Conservation (phyloP, 305 asterid genomes). For the Fraxinus angustifolia region DNA sequence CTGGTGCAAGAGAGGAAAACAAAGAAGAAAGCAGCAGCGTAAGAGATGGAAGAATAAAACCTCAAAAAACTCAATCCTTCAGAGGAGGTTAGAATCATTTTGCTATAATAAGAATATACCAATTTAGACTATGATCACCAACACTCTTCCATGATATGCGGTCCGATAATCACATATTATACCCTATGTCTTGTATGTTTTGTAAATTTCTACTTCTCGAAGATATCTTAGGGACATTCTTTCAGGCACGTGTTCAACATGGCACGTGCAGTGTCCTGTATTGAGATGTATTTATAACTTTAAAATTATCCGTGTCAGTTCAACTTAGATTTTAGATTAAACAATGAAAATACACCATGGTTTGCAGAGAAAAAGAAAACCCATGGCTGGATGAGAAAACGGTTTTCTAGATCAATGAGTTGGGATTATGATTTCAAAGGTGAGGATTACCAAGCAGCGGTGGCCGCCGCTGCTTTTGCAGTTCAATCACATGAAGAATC, state of each 20-base stretch:
- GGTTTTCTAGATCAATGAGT: slow-evolving; percentile 58
- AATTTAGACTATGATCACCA: neutral
- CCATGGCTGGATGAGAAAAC: slow-evolving; percentile 59
- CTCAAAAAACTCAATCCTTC: slow-evolving; percentile 44
- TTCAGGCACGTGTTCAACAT: neutral
- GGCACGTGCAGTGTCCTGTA: neutral
- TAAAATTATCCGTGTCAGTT: neutral
- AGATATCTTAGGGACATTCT: neutral
- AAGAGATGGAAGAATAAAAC: slow-evolving; percentile 36
- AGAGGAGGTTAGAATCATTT: slow-evolving; percentile 35
- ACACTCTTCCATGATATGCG: neutral
- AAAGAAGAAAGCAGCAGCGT: slow-evolving; percentile 45
- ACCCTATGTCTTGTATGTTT: no score
- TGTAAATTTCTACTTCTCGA: neutral
- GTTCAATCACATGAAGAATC: slow-evolving; percentile 55
- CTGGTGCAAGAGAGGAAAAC: slow-evolving; percentile 33
- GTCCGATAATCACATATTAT: neutral
- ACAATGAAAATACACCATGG: neutral
- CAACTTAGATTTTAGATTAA: neutral
- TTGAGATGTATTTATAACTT: no score
- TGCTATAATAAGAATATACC: neutral
- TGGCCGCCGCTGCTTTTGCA: slow-evolving; percentile 87
- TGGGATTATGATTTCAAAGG: slow-evolving; percentile 41
- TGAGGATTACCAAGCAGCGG: neutral
- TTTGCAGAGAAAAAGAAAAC: slow-evolving; percentile 52